Conservation (phyloP, 257 asterid genomes). For the Handroanthus guayacan region DNA sequence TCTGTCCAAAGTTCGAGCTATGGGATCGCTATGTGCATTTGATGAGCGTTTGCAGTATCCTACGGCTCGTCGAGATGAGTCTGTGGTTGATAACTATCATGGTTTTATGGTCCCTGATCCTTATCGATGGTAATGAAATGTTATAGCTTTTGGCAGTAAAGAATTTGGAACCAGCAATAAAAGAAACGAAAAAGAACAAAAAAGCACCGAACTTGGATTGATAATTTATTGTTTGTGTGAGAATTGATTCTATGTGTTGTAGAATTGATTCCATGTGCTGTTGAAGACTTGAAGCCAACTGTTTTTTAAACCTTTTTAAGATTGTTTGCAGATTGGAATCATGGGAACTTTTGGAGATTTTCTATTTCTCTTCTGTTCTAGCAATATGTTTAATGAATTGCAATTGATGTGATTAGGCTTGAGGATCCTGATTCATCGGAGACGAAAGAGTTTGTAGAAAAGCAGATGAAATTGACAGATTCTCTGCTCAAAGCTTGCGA, state of each 20-base stretch:
- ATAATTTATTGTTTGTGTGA: too few relatives aligned
- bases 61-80: conserved; percentile 64
- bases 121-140: conserved; percentile 65
- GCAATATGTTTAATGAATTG: conserved; percentile 14
- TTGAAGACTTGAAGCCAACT: neutral
- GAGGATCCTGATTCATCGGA: conserved; percentile 76
- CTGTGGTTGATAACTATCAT: conserved; percentile 68
- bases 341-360: neutral
- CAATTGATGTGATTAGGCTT: conserved; percentile 50
- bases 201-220: too few relatives aligned
- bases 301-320: neutral
- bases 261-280: neutral
- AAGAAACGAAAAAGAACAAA: too few relatives aligned
- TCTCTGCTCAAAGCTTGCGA: conserved; percentile 59
- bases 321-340: neutral
- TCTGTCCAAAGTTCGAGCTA: conserved; percentile 4
- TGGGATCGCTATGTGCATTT: conserved; percentile 62
- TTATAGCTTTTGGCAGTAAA: neutral
- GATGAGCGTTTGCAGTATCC: conserved; percentile 57
- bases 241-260: too few relatives aligned
- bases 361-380: neutral
- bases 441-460: conserved; percentile 63
- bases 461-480: conserved; percentile 57
- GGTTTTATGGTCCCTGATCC: conserved; percentile 69
- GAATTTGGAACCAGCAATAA: neutral